A percentile compares a stretch with the other conserved stretches of the same genome.
Conservation (phyloP, 257 asterid species). For the Marsdenia floribunda region DNA sequence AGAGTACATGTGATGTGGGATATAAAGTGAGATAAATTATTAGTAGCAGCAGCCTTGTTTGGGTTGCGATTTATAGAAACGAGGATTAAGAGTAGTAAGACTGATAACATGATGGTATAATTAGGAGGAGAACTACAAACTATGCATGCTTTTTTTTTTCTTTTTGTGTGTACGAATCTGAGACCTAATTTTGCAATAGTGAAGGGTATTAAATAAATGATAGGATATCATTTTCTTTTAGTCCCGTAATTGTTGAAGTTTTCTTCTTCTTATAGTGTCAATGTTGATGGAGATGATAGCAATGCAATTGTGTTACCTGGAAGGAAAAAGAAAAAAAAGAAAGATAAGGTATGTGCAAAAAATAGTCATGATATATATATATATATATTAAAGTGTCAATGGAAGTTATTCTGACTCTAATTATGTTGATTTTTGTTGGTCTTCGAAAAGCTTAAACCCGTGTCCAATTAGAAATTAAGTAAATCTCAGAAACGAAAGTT, state of each 20-base stretch:
- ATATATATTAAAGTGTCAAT: background rate
- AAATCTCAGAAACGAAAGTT: constrained; percentile 77
- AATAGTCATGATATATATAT: background rate
- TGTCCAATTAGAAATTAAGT: constrained; percentile 40
- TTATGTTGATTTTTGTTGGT: constrained; percentile 23
- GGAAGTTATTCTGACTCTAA: background rate
- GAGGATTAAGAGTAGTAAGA: no score
- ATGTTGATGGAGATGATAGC: constrained; percentile 33
- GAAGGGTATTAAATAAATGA: no score
- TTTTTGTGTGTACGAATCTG: no score
- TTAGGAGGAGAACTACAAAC: no score
- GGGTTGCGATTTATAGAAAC: no score
- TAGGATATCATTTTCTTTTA: background rate
- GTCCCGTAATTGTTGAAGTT: background rate
- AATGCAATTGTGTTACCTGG: constrained; percentile 43
- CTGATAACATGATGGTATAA: no score
- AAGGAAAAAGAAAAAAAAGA: constrained; percentile 39
- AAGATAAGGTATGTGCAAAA: constrained; percentile 36
- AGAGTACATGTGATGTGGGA: no score
- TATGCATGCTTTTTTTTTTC: background rate
- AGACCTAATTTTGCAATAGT: no score
- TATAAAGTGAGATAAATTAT: no score
- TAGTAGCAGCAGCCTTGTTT: no score
- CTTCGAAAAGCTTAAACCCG: constrained; percentile 22
- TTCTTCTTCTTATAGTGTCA: background rate